A percentile compares a stretch with the other conserved stretches of the same genome.
These are phyloP conservation scores for Avena insularis DNA, from an alignment of 176 grass and related monocot species.

Conservation along the genomic window DNA sequence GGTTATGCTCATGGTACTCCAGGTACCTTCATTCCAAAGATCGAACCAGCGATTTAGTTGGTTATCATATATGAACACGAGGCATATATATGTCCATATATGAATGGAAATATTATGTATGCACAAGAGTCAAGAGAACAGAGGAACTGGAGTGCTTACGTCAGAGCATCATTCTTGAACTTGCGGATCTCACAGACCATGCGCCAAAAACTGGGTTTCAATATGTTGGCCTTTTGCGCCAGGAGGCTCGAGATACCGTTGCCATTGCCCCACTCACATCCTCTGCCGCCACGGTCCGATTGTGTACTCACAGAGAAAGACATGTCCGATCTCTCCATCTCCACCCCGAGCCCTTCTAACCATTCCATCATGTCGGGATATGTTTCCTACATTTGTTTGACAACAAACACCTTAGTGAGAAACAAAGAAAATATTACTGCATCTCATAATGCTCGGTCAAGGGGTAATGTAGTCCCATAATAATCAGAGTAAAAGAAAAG, in stretches of 20 bases:
- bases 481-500: no score
- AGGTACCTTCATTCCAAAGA: conserved; percentile 15
- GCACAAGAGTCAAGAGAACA: neutral
- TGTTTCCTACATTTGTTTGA: neutral
- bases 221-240: neutral
- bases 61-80: neutral
- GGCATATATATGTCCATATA: neutral
- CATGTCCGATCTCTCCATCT: conserved; percentile 16
- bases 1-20: conserved; percentile 8
- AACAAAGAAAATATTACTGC: no score
- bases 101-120: neutral
- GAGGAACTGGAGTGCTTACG: neutral
- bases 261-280: conserved; percentile 3
- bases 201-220: conserved; percentile 5
- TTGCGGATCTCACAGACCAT: neutral
- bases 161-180: conserved; percentile 3
- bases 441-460: no score
- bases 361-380: conserved; percentile 7
- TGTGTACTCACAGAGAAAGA: neutral
- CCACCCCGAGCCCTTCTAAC: neutral
- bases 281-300: neutral
- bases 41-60: neutral
- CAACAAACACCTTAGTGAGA: no score
- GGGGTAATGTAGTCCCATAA: no score
- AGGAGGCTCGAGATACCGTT: neutral